Evolutionary conservation across 768 basidiomycete genomes (phyloP).

Genomic region (Lactarius deliciosus): DNA sequence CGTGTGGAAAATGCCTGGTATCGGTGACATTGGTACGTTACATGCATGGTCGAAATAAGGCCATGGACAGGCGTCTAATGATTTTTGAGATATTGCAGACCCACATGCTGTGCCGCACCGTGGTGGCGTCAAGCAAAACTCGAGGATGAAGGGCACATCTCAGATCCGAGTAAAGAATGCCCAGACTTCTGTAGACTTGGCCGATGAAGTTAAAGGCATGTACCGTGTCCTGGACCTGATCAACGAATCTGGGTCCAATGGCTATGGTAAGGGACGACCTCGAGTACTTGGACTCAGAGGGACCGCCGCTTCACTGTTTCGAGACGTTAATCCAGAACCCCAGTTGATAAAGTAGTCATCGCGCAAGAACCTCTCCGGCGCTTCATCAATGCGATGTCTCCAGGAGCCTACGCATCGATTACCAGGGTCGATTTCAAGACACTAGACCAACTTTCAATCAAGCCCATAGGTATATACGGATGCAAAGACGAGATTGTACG

Average conservation of each 20-base stretch:
- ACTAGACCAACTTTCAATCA: slow-evolving; percentile 46
- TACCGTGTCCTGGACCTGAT: slow-evolving; percentile 55
- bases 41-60: not conserved
- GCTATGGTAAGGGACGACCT: slow-evolving; percentile 45
- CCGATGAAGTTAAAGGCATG: slow-evolving; percentile 41
- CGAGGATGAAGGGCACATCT: not conserved
- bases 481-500: slow-evolving; percentile 49
- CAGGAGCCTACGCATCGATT: slow-evolving; percentile 51
- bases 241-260: slow-evolving; percentile 49
- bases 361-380: slow-evolving; percentile 47
- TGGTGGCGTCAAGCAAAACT: not conserved
- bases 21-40: not conserved
- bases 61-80: not conserved
- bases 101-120: not conserved
- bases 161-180: not conserved
- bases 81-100: not conserved
- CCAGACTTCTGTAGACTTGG: not conserved
- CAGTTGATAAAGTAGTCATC: slow-evolving; percentile 65
- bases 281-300: not conserved
- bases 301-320: not conserved
- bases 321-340: not conserved
- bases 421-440: slow-evolving; percentile 56
- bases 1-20: not conserved
- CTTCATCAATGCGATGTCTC: slow-evolving; percentile 48
- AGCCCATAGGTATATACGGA: slow-evolving; percentile 59